Base-by-base conservation (phyloP, 352 stramenopile species). In the Phytophthora ohioensis region DNA sequence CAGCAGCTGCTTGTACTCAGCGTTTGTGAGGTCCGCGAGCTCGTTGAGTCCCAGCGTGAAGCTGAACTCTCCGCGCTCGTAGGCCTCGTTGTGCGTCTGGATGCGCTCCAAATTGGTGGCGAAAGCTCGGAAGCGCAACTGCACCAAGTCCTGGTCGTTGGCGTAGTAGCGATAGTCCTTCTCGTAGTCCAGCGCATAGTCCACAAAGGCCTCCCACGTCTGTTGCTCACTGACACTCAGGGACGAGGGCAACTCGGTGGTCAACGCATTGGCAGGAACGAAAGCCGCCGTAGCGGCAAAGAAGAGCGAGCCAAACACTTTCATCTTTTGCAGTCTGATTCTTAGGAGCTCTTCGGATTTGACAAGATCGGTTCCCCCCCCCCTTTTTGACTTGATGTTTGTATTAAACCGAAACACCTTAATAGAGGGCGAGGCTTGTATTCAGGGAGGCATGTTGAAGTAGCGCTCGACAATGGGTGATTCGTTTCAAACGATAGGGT, bases 31-130 rank as follows among this genome's bases (percentile, higher is more conserved):
- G 47, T 86, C 78, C 15, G 75, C 78, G 31, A 85, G 66, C 10
- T 70, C 62, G 52, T 90, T 90, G 15, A 90, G 58, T 5, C 78
- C 81, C 34, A 90, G 71, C 35, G 73, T 75, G 53, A 88, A 90
- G 42, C 67, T 82, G 45, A 76, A 75, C 52, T 90, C 78, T 15
- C 75, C 81, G 1, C 74, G 64, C 15, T 77, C 70, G 56, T 73
- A 87, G 42, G 75, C 81, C 39, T 67, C 78, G 57, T 90, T 90
- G 71, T 90, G 81, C 43, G 46, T 36, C 49, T 74, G 45, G 61
- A 90, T 90, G 34, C 79, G 81, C 21, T 85, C 69, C 34, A 80
- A 21, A 70, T 90, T 90, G 15, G 61, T 73, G 11, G 76, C 73
- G 64, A 90, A 90, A 8, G 75, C 73, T 67, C 58, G 59, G 46